Conservation (phyloP, 2,329 filamentous ascomycete species). For the Escovopsis sp. region DNA sequence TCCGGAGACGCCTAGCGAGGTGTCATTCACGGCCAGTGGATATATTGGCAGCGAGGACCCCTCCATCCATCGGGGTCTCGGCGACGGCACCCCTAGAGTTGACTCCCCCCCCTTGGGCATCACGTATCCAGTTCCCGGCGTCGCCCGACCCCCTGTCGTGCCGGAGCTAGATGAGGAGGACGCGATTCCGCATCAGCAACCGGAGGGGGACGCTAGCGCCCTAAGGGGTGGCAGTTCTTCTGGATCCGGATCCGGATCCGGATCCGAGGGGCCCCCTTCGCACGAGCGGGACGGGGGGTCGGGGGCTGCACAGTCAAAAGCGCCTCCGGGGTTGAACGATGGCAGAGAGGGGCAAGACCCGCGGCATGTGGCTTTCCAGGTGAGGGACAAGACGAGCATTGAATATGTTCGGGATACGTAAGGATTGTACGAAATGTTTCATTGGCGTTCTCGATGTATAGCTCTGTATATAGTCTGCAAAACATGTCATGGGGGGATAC, state of each 20-base stretch:
- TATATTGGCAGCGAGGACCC: background rate
- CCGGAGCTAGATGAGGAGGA: slow-evolving; percentile 1
- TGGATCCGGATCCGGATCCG: too few species aligned
- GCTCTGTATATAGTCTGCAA: too few species aligned
- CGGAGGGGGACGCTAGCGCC: too few species aligned
- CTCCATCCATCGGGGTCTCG: background rate
- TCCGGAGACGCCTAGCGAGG: slow-evolving; percentile 3
- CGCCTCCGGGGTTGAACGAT: background rate
- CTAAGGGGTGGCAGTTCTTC: too few species aligned
- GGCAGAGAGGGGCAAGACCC: background rate
- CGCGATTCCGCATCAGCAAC: background rate
- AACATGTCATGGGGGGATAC: too few species aligned
- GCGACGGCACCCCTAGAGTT: slow-evolving; percentile 1
- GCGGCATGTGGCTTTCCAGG: background rate
- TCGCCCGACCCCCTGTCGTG: slow-evolving; percentile 1
- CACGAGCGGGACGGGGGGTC: too few species aligned
- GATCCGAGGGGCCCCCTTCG: too few species aligned
- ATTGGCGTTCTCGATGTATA: too few species aligned
- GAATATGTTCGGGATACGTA: background rate
- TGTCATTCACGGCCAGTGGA: slow-evolving; percentile 1
- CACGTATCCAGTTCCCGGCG: background rate
- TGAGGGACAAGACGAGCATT: background rate
- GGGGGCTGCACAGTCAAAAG: too few species aligned
- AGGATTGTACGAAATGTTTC: too few species aligned
- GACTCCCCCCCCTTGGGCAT: background rate